Base-by-base conservation (phyloP, 805 yeast species). In the Saturnispora gosingensis region DNA sequence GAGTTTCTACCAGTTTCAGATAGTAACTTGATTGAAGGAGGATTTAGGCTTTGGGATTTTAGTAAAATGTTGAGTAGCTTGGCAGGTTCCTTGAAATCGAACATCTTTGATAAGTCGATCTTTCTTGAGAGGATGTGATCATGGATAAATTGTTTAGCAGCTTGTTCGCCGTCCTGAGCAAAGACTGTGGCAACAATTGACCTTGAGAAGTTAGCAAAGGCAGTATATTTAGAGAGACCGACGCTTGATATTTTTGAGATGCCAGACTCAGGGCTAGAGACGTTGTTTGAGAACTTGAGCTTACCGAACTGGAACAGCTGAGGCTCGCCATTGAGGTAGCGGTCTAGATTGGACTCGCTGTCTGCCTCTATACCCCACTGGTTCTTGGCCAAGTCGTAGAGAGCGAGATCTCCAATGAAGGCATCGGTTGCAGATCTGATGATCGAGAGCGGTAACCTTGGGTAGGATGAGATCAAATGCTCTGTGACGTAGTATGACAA, bases 1-100 rank as follows among this genome's bases (percentile, higher is more conserved):
- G 96, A 81, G 61, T 75, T 72, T 68, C 99, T 80, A 67, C 99
- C 99, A 28, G 96, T 85, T 69, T 93, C 99, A 34, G 96, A 90
- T 51, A 93, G 72, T 53, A 93, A 75, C 64, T 95, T 81, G 45
- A 89, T 82, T 5, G 85, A 77, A 28, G 97, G 97, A 20, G 79
- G 76, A 48, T 77, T 77, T 57, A 91, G 73, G 13, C 80, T 78
- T 63, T 90, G 85, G 56, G 90, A 81, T 51, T 80, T 82, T 62
- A 96, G 82, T 47, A 93, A 70, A 53, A 81, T 78, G 1, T 88
- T 77, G 54, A 93, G 74, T 64, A 90, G 93, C 65, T 93, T 78
- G 13, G 91, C 85, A 40, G 98, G 97, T 63, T 84, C 84, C 59
- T 78, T 81, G 66, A 93, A 88, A 60, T 79, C 80, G 67, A 93